phyloP scores from a whole-genome alignment of 2,329 filamentous ascomycete species.

The Lithohypha guttulata region DNA sequence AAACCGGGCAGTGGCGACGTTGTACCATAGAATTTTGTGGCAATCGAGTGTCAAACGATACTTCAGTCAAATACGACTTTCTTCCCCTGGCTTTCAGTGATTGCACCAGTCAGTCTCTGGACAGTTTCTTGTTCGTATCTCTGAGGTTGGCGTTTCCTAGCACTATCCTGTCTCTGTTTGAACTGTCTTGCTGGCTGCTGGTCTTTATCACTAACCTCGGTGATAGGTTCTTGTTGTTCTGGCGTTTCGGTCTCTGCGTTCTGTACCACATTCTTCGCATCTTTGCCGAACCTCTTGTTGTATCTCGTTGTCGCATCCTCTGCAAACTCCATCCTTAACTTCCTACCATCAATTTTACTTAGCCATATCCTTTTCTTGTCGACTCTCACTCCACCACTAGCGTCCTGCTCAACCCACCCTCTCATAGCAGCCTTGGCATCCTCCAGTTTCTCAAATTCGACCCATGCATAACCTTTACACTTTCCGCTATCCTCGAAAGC shows the following conservation, averaged over 20 bases:
- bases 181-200: conserved; percentile 21
- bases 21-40: too few species aligned
- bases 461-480: conserved; percentile 95
- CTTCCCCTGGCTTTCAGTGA: conserved; percentile 67
- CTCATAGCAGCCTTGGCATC: conserved; percentile 66
- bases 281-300: conserved; percentile 85
- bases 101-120: conserved; percentile 62
- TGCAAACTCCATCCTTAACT: conserved; percentile 80
- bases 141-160: conserved; percentile 17
- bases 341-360: conserved; percentile 68
- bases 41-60: too few species aligned
- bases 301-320: conserved; percentile 84
- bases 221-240: conserved; percentile 16
- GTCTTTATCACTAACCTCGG: conserved; percentile 19
- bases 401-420: conserved; percentile 58
- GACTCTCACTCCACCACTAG: conserved; percentile 33
- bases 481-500: conserved; percentile 96
- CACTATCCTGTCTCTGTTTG: conserved; percentile 20
- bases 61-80: conserved; percentile 82
- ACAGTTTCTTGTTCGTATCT: conserved; percentile 42
- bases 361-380: conserved; percentile 65
- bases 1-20: too few species aligned
- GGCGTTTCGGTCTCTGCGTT: background rate
- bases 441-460: conserved; percentile 73
- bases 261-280: conserved; percentile 34